These are phyloP conservation scores for Cerioporus squamosus DNA, from an alignment of 1,284 basidiomycete species.

Conservation along the genomic window DNA sequence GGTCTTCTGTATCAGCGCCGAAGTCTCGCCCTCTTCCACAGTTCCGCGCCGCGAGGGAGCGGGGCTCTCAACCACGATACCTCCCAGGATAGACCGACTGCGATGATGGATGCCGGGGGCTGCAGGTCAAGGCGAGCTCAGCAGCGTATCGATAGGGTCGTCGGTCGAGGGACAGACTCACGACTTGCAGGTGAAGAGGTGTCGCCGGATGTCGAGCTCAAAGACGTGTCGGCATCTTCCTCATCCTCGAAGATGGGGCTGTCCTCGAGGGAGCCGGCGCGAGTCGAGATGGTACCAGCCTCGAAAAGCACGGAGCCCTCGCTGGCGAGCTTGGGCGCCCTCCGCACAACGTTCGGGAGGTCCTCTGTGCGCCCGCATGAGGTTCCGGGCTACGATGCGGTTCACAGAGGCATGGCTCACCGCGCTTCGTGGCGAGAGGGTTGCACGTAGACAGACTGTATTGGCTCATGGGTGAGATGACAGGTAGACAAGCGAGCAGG, in stretches of 20 bases:
- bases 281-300: constrained; percentile 5
- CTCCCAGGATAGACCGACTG: background rate
- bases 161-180: background rate
- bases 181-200: background rate
- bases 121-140: background rate
- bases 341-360: constrained; percentile 1
- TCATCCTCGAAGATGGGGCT: background rate
- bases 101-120: background rate
- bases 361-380: background rate
- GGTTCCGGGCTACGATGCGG: background rate
- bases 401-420: background rate
- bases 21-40: background rate
- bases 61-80: constrained; percentile 5
- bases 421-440: background rate
- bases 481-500: too few species aligned
- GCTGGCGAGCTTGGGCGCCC: background rate
- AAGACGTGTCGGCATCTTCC: too few species aligned
- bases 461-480: constrained; percentile 5
- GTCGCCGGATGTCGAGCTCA: background rate
- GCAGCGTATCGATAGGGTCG: too few species aligned
- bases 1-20: background rate
- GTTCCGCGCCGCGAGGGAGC: constrained; percentile 1
- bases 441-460: constrained; percentile 15
- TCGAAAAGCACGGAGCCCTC: constrained; percentile 12
- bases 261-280: background rate